Evolutionary conservation across 2,329 filamentous ascomycete genomes (phyloP).

Genomic region (Paecilomyces dactylethromorphus): DNA sequence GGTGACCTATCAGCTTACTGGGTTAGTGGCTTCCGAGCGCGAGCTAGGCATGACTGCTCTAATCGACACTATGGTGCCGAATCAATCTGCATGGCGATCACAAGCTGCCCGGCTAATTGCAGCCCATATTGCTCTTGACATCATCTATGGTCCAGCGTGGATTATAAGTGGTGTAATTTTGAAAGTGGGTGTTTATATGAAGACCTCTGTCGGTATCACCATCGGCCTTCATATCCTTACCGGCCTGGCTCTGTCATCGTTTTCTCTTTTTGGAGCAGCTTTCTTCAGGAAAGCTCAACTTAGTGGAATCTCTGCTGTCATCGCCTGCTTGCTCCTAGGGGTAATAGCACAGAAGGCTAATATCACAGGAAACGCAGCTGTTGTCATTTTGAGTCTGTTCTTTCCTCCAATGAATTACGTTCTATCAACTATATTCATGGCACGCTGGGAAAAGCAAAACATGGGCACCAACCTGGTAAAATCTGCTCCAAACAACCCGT

Average conservation of each 20-base stretch:
- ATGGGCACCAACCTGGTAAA: conserved; percentile 55
- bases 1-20: conserved; percentile 79
- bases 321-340: conserved; percentile 67
- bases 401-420: conserved; percentile 88
- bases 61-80: conserved; percentile 87
- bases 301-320: conserved; percentile 72
- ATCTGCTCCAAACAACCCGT: conserved; percentile 59
- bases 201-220: conserved; percentile 59
- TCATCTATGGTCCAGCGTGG: conserved; percentile 79
- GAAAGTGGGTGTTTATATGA: conserved; percentile 55
- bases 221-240: conserved; percentile 67
- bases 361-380: conserved; percentile 52
- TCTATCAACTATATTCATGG: conserved; percentile 68
- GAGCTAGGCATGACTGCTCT: conserved; percentile 83
- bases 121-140: conserved; percentile 71
- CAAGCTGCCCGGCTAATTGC: conserved; percentile 72
- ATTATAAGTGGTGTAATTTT: conserved; percentile 65
- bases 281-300: conserved; percentile 86
- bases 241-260: conserved; percentile 72
- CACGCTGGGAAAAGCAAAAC: conserved; percentile 64
- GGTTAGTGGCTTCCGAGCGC: conserved; percentile 76
- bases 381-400: conserved; percentile 64
- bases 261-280: conserved; percentile 72
- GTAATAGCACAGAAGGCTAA: conserved; percentile 74
- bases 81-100: conserved; percentile 64